These are phyloP conservation scores for Kazachstania kunashirensis DNA, from an alignment of 805 yeast species.

Conservation along the genomic window DNA sequence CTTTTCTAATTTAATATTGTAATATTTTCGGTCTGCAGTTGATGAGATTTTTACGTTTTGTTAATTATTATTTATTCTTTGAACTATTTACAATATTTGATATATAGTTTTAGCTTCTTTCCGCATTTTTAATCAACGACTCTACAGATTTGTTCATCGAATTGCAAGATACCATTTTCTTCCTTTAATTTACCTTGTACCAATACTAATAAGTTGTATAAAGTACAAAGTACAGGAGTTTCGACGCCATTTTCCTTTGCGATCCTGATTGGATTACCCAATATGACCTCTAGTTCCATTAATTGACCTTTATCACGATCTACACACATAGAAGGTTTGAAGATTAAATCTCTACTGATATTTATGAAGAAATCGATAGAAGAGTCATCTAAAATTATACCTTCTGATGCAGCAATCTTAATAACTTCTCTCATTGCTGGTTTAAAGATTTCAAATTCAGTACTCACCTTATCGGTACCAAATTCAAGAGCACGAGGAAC, in stretches of 20 bases:
- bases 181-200: slow-evolving; percentile 58
- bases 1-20: too few relatives aligned
- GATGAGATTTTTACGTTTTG: too few relatives aligned
- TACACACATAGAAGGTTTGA: slow-evolving; percentile 61
- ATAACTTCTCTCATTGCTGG: slow-evolving; percentile 61
- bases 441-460: slow-evolving; percentile 23
- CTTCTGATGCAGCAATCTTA: slow-evolving; percentile 53
- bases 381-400: slow-evolving; percentile 40
- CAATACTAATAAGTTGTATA: slow-evolving; percentile 51
- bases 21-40: too few relatives aligned
- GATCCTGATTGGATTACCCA: slow-evolving; percentile 52
- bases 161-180: slow-evolving; percentile 34
- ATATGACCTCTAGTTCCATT: slow-evolving; percentile 58
- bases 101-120: too few relatives aligned
- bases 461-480: slow-evolving; percentile 32
- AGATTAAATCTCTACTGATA: slow-evolving; percentile 43
- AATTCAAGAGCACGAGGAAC: slow-evolving; percentile 40
- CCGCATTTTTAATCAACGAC: not conserved
- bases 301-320: slow-evolving; percentile 52
- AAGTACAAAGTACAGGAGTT: slow-evolving; percentile 49
- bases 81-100: too few relatives aligned
- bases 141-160: slow-evolving; percentile 11
- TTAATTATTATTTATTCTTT: too few relatives aligned
- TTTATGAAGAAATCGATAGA: slow-evolving; percentile 40
- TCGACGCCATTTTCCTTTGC: slow-evolving; percentile 38